These are phyloP conservation scores for Neurospora pannonica DNA, from an alignment of 495 filamentous ascomycete genomes.

Conservation along the genomic window DNA sequence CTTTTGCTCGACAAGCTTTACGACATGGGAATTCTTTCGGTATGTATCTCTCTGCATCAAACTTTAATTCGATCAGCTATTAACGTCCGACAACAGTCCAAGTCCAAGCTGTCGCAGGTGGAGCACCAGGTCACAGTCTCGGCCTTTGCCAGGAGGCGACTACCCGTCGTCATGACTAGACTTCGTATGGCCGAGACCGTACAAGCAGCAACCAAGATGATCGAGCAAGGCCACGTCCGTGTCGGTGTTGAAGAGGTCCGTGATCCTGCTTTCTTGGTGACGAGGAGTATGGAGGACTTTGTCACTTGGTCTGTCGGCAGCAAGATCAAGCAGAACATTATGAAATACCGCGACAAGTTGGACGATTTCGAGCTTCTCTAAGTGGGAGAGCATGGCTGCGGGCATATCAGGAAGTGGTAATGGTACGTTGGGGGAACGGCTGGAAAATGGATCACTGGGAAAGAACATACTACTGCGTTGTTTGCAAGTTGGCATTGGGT, in stretches of 20 bases:
- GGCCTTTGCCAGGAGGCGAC: slow-evolving; percentile 66
- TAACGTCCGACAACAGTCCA: slow-evolving; percentile 32
- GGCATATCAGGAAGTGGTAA: not conserved
- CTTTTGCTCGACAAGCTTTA: slow-evolving; percentile 82
- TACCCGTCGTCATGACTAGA: slow-evolving; percentile 72
- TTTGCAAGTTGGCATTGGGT: not conserved
- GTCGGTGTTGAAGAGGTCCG: slow-evolving; percentile 87
- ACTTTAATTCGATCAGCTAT: not conserved
- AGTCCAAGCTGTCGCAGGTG: slow-evolving; percentile 67
- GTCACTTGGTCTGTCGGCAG: slow-evolving; percentile 93
- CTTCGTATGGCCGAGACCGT: slow-evolving; percentile 84
- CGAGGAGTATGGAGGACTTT: slow-evolving; percentile 86
- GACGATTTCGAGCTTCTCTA: slow-evolving; percentile 93
- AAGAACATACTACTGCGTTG: not conserved
- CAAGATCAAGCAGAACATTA: slow-evolving; percentile 92
- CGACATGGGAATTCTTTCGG: slow-evolving; percentile 72
- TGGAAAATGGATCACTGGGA: not conserved
- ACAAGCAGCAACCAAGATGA: slow-evolving; percentile 69
- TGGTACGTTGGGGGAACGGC: not conserved
- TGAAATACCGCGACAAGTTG: slow-evolving; percentile 87
- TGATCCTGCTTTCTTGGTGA: slow-evolving; percentile 72
- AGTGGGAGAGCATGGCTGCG: not conserved
- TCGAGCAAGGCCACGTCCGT: slow-evolving; percentile 92
- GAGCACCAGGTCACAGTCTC: slow-evolving; percentile 81
- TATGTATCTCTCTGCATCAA: slow-evolving; percentile 1